Conservation (phyloP, 768 basidiomycete genomes). For the Rhodotorula taiwanensis region DNA sequence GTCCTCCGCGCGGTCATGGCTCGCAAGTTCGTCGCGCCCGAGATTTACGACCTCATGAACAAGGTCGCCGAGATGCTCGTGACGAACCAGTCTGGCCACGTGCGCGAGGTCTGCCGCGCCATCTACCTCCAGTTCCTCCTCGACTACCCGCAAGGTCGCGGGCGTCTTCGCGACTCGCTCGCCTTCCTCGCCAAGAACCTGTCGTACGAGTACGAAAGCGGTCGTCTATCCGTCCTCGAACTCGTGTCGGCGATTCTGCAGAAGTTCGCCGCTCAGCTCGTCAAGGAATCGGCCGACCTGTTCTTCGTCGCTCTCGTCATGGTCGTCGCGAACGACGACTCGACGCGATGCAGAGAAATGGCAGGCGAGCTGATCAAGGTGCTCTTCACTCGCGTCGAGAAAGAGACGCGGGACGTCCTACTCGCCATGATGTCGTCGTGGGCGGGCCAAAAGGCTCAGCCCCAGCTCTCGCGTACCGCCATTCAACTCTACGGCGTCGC, state of each 20-base stretch:
- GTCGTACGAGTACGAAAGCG: constrained; percentile 81
- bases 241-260: constrained; percentile 71
- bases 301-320: constrained; percentile 86
- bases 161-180: constrained; percentile 78
- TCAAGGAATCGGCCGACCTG: constrained; percentile 75
- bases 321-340: constrained; percentile 89
- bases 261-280: constrained; percentile 71
- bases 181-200: constrained; percentile 86
- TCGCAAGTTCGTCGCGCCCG: constrained; percentile 85
- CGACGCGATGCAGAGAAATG: constrained; percentile 79
- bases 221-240: constrained; percentile 88
- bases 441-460: constrained; percentile 59
- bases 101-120: constrained; percentile 83
- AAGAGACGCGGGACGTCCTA: constrained; percentile 54
- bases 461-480: constrained; percentile 63
- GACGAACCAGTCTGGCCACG: constrained; percentile 80
- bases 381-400: constrained; percentile 64
- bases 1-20: constrained; percentile 84
- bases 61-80: constrained; percentile 85
- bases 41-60: constrained; percentile 96
- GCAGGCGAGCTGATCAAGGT: constrained; percentile 73
- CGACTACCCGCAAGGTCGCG: constrained; percentile 94
- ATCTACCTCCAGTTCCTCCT: constrained; percentile 87
- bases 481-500: constrained; percentile 76
- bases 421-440: constrained; percentile 71